phyloP scores from a whole-genome alignment of 176 grass and related monocot species.

The Oropetium thomaeum region DNA sequence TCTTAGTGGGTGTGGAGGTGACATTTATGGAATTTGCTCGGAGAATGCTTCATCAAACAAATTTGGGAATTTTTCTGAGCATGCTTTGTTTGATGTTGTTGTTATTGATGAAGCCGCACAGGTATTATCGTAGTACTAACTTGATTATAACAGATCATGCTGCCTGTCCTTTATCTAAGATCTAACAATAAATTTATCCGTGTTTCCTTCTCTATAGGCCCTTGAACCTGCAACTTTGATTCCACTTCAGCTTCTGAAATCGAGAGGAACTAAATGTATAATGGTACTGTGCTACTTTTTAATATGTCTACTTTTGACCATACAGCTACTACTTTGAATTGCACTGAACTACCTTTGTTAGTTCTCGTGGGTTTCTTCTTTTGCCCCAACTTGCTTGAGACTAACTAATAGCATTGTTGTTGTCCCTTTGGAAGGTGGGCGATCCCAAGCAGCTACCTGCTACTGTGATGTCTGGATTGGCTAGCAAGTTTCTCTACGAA shows the following conservation, averaged over 20 bases:
- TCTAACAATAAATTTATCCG: constrained; percentile 25
- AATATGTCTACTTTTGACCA: background rate
- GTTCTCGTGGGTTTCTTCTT: background rate
- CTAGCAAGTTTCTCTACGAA: constrained; percentile 88
- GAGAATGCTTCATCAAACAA: constrained; percentile 71
- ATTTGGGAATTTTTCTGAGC: constrained; percentile 77
- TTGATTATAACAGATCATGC: constrained; percentile 21
- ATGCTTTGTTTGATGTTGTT: constrained; percentile 91
- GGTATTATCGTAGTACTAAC: constrained; percentile 25
- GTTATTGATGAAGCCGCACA: constrained; percentile 96
- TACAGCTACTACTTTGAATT: constrained; percentile 15
- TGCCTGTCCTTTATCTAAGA: constrained; percentile 10
- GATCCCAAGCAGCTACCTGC: constrained; percentile 98
- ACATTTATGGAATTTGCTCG: constrained; percentile 84
- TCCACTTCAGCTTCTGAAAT: constrained; percentile 96
- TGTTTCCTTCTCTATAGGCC: constrained; percentile 59
- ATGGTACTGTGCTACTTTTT: constrained; percentile 53
- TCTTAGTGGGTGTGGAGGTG: constrained; percentile 92
- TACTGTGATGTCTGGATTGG: constrained; percentile 89
- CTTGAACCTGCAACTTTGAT: constrained; percentile 95
- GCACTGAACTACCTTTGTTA: background rate
- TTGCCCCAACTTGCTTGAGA: background rate
- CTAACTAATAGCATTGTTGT: background rate
- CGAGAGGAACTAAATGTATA: constrained; percentile 92
- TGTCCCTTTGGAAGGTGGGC: constrained; percentile 74